These are phyloP conservation scores for Fusarium papillatum DNA, from an alignment of 2,329 filamentous ascomycete species.

Conservation along the genomic window DNA sequence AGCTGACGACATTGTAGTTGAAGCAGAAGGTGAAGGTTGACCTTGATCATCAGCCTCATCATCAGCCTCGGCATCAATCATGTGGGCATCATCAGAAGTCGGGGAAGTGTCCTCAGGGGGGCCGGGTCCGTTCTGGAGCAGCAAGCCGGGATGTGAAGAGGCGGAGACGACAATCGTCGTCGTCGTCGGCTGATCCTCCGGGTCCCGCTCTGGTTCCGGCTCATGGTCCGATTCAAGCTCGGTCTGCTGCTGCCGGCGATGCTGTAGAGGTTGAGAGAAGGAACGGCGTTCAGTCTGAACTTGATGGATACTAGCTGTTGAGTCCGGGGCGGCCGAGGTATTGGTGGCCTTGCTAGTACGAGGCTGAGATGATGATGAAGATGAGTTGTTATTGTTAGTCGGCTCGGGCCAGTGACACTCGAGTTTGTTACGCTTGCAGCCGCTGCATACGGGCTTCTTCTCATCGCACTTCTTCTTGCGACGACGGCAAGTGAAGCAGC, in stretches of 20 bases:
- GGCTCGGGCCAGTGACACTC: conserved; percentile 63
- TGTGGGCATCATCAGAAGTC: conserved; percentile 38
- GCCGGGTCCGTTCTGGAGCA: conserved; percentile 26
- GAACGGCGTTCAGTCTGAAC: conserved; percentile 19
- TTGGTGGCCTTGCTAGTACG: conserved; percentile 14
- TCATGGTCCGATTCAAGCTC: conserved; percentile 28
- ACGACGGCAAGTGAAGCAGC: conserved; percentile 63
- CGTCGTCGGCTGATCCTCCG: conserved; percentile 22
- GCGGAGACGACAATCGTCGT: conserved; percentile 15
- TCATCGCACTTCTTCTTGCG: conserved; percentile 69
- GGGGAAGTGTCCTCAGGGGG: conserved; percentile 25
- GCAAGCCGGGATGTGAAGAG: conserved; percentile 13
- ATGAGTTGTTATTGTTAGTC: conserved; percentile 32
- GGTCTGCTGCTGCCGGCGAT: conserved; percentile 4
- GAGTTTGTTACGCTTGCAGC: conserved; percentile 66
- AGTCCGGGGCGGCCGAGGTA: conserved; percentile 10
- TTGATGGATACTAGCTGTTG: neutral
- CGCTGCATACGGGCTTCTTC: conserved; percentile 63
- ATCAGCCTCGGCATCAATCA: conserved; percentile 40
- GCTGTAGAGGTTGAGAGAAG: conserved; percentile 15
- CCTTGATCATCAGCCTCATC: conserved; percentile 24
- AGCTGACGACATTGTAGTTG: conserved; percentile 33
- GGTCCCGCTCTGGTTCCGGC: conserved; percentile 23
- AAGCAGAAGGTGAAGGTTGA: conserved; percentile 34
- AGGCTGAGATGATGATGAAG: conserved; percentile 24